A percentile compares a stretch with the other conserved stretches of the same genome.
Conservation (phyloP, 2,329 filamentous ascomycete species). For the Zymoseptoria passerinii region DNA sequence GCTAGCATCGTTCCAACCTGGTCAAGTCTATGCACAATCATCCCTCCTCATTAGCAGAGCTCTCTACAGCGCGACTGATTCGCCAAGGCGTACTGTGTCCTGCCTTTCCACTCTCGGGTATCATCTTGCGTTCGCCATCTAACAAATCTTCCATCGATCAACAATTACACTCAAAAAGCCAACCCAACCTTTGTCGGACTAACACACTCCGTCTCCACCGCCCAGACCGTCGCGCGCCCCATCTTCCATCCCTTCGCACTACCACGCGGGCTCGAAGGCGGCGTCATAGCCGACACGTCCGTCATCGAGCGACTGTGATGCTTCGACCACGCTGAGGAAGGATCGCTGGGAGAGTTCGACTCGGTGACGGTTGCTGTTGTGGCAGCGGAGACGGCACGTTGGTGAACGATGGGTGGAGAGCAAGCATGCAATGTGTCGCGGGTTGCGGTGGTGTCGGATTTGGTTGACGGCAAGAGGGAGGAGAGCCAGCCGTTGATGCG, state of each 20-base stretch:
- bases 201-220: not conserved
- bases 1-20: not conserved
- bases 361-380: constrained; percentile 20
- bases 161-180: constrained; percentile 7
- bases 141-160: not conserved
- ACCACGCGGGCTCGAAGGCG: constrained; percentile 11
- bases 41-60: not conserved
- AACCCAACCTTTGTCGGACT: constrained; percentile 13
- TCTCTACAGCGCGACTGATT: not conserved
- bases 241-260: constrained; percentile 1
- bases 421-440: constrained; percentile 20
- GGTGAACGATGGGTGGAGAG: constrained; percentile 4
- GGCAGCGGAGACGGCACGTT: constrained; percentile 12
- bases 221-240: constrained; percentile 1
- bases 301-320: constrained; percentile 23
- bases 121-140: not conserved
- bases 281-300: constrained; percentile 9
- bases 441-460: not conserved
- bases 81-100: not conserved
- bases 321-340: constrained; percentile 19
- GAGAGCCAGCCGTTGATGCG: constrained; percentile 26
- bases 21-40: not conserved
- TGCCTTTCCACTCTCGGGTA: not conserved
- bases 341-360: constrained; percentile 15
- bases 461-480: constrained; percentile 14